Percentiles rank a stretch among this genome's conserved stretches.
Evolutionary conservation across 192 early-diverging fungal species (phyloP).

Genomic region (Backusella tuberculispora): DNA sequence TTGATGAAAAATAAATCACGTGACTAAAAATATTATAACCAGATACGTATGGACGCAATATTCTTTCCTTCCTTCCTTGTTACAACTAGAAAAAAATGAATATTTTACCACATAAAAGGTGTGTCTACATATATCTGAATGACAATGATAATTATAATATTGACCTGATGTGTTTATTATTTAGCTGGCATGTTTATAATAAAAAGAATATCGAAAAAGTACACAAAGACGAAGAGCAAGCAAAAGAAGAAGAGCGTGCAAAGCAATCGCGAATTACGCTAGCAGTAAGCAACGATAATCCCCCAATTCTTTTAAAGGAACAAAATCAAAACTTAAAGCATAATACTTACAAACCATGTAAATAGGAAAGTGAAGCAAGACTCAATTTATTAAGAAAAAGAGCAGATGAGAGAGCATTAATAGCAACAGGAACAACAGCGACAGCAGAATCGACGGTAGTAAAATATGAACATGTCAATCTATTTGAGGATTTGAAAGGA

Average conservation of each 20-base stretch:
- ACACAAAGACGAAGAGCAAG: constrained; percentile 68
- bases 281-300: constrained; percentile 50
- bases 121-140: background rate
- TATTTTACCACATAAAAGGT: constrained; percentile 73
- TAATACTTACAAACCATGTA: too few relatives aligned
- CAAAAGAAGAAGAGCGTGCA: constrained; percentile 57
- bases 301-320: background rate
- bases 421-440: background rate
- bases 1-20: too few relatives aligned
- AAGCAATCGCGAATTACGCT: constrained; percentile 49
- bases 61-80: background rate
- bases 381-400: constrained; percentile 54
- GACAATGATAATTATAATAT: too few relatives aligned
- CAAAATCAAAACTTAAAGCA: too few relatives aligned
- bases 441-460: too few relatives aligned
- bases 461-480: constrained; percentile 3
- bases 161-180: background rate
- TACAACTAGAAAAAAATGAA: constrained; percentile 46
- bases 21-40: too few relatives aligned
- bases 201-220: constrained; percentile 72
- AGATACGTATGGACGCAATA: background rate
- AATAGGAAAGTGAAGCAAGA: constrained; percentile 64
- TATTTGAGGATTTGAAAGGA: background rate
- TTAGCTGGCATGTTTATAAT: constrained; percentile 79
- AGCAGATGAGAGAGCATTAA: constrained; percentile 36